Evolutionary conservation across 2,329 filamentous ascomycete genomes (phyloP).

Genomic region (Pleoardoris graminearum): DNA sequence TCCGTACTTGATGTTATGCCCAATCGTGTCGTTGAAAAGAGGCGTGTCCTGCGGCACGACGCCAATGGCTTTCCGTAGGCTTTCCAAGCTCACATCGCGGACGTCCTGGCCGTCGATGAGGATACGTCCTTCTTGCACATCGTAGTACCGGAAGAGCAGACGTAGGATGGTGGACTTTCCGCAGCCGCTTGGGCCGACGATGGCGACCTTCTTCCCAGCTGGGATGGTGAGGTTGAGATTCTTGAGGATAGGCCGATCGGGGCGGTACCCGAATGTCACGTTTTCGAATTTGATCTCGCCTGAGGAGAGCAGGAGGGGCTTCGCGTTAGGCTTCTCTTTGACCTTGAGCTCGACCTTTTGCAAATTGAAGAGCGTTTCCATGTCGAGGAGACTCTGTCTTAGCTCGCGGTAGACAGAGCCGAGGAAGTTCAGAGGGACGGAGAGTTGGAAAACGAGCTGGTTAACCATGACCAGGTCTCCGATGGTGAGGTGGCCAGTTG

Average conservation of each 20-base stretch:
- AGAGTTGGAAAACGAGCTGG: conserved; percentile 96
- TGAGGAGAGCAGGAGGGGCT: conserved; percentile 71
- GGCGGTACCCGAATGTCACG: conserved; percentile 89
- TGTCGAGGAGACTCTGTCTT: conserved; percentile 90
- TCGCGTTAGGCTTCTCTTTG: conserved; percentile 74
- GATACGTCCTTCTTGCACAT: conserved; percentile 82
- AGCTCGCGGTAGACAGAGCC: conserved; percentile 98
- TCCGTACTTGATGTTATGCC: conserved; percentile 94
- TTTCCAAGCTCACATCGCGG: conserved; percentile 78
- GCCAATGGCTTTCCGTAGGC: conserved; percentile 81
- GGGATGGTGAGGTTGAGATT: conserved; percentile 88
- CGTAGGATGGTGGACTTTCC: conserved; percentile 93
- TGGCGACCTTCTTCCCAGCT: conserved; percentile 91
- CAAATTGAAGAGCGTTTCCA: conserved; percentile 97
- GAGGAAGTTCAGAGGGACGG: conserved; percentile 93
- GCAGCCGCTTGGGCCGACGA: conserved; percentile 93
- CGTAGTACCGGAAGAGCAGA: conserved; percentile 92
- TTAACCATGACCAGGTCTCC: conserved; percentile 99
- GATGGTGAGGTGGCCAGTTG: conserved; percentile 78
- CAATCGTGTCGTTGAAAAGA: conserved; percentile 94
- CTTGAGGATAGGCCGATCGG: conserved; percentile 82
- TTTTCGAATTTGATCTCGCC: conserved; percentile 95
- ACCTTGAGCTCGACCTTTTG: conserved; percentile 95
- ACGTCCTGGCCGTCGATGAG: conserved; percentile 93
- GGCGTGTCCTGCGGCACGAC: conserved; percentile 97